phyloP scores from a whole-genome alignment of 2,329 filamentous ascomycete species.

The Cladophialophora carrionii region DNA sequence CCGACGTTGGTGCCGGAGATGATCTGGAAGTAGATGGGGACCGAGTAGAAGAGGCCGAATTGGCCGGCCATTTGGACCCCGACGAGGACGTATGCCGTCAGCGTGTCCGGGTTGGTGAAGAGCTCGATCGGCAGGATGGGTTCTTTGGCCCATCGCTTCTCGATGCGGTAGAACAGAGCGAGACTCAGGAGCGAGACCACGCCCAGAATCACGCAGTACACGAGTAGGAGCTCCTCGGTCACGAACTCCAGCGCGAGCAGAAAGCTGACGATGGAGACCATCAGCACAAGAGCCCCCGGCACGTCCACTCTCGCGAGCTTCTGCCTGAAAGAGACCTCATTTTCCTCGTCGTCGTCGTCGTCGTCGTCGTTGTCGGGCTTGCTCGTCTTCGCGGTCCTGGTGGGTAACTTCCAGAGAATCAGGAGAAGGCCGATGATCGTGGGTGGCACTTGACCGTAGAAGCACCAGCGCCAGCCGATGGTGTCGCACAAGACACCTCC shows the following conservation, averaged over 20 bases:
- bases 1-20: constrained; percentile 62
- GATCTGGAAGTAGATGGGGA: constrained; percentile 71
- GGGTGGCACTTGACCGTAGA: constrained; percentile 62
- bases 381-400: constrained; percentile 1
- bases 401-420: constrained; percentile 50
- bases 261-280: constrained; percentile 48
- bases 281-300: constrained; percentile 56
- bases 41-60: constrained; percentile 51
- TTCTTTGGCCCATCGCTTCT: constrained; percentile 42
- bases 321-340: constrained; percentile 20
- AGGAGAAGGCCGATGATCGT: constrained; percentile 56
- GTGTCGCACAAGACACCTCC: constrained; percentile 65
- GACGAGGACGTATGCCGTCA: constrained; percentile 58
- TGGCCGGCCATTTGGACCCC: constrained; percentile 62
- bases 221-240: not conserved
- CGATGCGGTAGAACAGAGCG: constrained; percentile 41
- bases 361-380: constrained; percentile 6
- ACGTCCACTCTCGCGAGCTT: constrained; percentile 62
- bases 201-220: constrained; percentile 5
- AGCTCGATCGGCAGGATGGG: constrained; percentile 46
- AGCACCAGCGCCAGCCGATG: constrained; percentile 69
- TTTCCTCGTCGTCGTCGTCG: no score
- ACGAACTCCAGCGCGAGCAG: constrained; percentile 56
- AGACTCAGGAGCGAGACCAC: constrained; percentile 12
- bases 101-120: constrained; percentile 54